Conservation (phyloP, 805 yeast genomes). For the Vanderwaltozyma verrucispora region DNA sequence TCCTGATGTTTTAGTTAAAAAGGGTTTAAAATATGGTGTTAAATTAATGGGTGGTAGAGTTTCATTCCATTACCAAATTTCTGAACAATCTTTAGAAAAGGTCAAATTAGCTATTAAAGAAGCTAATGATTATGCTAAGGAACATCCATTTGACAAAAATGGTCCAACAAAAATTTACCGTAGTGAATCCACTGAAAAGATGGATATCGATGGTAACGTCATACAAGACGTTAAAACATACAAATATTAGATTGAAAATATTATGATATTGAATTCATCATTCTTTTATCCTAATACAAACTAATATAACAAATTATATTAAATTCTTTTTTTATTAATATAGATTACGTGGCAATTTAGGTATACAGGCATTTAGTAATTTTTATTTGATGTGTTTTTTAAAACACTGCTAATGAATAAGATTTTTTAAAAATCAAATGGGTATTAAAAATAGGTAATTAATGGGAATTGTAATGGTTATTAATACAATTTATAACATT, state of each 20-base stretch:
- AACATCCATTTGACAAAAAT: constrained; percentile 40
- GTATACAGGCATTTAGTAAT: constrained; percentile 2
- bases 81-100: constrained; percentile 43
- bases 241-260: constrained; percentile 15
- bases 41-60: constrained; percentile 63
- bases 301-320: background rate
- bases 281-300: background rate
- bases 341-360: constrained; percentile 4
- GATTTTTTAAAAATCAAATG: constrained; percentile 5
- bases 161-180: constrained; percentile 41
- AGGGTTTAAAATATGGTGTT: constrained; percentile 50
- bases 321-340: constrained; percentile 1
- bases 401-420: constrained; percentile 4
- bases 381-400: constrained; percentile 3
- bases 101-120: constrained; percentile 50
- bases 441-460: constrained; percentile 1
- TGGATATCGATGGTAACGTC: constrained; percentile 25
- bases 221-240: constrained; percentile 26
- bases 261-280: too few species aligned
- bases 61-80: constrained; percentile 68
- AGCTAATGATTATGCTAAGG: constrained; percentile 42
- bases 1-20: constrained; percentile 41
- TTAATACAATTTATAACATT: too few species aligned
- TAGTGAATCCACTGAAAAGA: constrained; percentile 27
- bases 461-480: too few species aligned